Conservation (phyloP, 805 yeast species). For the Maudiozyma bulderi region DNA sequence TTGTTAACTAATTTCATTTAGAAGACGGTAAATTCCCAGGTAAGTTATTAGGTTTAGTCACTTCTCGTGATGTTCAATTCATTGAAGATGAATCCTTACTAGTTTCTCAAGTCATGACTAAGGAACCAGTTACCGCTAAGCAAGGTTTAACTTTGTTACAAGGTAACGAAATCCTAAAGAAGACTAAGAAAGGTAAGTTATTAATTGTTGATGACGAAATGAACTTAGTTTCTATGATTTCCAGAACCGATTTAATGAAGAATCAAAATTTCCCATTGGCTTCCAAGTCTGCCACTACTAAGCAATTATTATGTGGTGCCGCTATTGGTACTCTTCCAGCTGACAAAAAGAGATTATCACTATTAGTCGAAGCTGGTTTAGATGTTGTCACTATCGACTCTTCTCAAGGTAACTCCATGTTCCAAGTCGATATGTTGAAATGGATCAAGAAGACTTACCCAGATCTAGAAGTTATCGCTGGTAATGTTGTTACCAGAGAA, state of each 20-base stretch:
- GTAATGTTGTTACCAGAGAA: constrained; percentile 97
- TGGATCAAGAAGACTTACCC: constrained; percentile 80
- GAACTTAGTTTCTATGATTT: constrained; percentile 75
- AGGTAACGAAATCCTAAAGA: constrained; percentile 85
- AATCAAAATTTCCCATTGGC: constrained; percentile 90
- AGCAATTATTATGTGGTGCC: constrained; percentile 97
- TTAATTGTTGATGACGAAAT: constrained; percentile 79
- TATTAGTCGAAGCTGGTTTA: constrained; percentile 90
- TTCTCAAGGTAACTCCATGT: constrained; percentile 93
- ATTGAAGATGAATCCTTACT: constrained; percentile 57
- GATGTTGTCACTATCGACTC: constrained; percentile 95
- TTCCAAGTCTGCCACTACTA: constrained; percentile 83
- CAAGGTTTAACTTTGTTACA: constrained; percentile 72
- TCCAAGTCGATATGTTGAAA: constrained; percentile 88
- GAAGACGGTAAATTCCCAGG: constrained; percentile 82
- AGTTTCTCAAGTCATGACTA: constrained; percentile 82
- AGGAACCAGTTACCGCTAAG: constrained; percentile 72
- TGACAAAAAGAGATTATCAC: constrained; percentile 74
- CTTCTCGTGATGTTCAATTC: constrained; percentile 96
- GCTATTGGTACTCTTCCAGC: constrained; percentile 91
- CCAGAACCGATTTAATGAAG: constrained; percentile 95
- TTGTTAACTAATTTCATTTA: constrained; percentile 23
- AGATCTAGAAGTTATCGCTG: constrained; percentile 82
- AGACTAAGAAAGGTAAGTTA: constrained; percentile 93
- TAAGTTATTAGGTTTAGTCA: constrained; percentile 87